Percentiles rank a stretch among this genome's conserved stretches.
Evolutionary conservation across 176 grass and related monocot genomes (phyloP).

Genomic region (Ampelocalamus luodianensis): DNA sequence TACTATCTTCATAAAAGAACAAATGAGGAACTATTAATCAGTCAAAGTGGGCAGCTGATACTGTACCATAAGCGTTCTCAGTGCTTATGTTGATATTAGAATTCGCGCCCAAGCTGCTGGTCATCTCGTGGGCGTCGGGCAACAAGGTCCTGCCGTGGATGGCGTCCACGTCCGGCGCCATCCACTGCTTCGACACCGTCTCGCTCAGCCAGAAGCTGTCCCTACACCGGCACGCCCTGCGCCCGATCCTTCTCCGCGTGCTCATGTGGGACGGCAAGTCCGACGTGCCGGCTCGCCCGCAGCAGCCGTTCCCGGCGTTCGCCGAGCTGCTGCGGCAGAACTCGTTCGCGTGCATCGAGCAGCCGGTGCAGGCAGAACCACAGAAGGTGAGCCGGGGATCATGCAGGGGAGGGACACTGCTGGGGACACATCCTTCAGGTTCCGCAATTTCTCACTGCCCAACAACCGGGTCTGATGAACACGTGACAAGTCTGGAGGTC

Average conservation of each 20-base stretch:
- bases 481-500: neutral
- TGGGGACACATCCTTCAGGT: conserved; percentile 78
- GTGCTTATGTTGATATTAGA: too few species aligned
- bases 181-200: conserved; percentile 95
- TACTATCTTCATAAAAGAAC: too few species aligned
- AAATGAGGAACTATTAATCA: too few species aligned
- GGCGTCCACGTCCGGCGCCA: conserved; percentile 75
- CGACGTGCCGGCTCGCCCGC: conserved; percentile 1
- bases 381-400: conserved; percentile 39
- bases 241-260: conserved; percentile 80
- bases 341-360: conserved; percentile 53
- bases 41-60: too few species aligned
- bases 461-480: conserved; percentile 85
- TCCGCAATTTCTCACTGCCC: conserved; percentile 74
- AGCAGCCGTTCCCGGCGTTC: conserved; percentile 38
- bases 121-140: conserved; percentile 87
- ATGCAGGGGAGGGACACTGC: conserved; percentile 78
- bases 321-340: conserved; percentile 60
- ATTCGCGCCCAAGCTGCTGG: conserved; percentile 75
- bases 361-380: neutral
- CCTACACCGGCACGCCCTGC: conserved; percentile 80
- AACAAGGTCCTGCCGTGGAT: conserved; percentile 87
- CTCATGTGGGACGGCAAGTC: conserved; percentile 70
- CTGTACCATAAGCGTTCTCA: too few species aligned
- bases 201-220: conserved; percentile 96